These are phyloP conservation scores for Tetradesmus obliquus DNA, from an alignment of 139 green algal species.

Conservation along the genomic window DNA sequence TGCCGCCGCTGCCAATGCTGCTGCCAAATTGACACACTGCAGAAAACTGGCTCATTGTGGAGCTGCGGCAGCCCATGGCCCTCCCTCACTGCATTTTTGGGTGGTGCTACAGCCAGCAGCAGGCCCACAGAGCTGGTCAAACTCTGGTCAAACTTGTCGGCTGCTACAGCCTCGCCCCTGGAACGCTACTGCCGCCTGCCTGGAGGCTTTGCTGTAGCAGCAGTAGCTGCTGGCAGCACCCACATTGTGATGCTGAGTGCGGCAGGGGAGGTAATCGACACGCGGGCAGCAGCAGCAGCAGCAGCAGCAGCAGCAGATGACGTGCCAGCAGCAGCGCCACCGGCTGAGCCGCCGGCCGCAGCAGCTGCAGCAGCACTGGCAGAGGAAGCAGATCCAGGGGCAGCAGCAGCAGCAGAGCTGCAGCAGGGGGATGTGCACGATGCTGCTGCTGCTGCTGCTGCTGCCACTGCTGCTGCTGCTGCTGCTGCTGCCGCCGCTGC, in stretches of 20 bases:
- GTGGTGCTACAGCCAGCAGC: background rate
- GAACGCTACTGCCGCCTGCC: background rate
- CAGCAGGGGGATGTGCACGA: background rate
- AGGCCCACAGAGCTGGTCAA: background rate
- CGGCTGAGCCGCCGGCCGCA: background rate
- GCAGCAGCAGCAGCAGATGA: constrained; percentile 18
- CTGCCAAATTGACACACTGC: background rate
- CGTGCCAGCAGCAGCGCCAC: no score
- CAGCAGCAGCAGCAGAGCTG: background rate
- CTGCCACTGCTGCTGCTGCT: background rate
- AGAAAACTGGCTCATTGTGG: background rate
- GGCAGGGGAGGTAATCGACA: constrained; percentile 27
- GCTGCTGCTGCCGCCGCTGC: background rate
- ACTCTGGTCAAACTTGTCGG: constrained; percentile 22
- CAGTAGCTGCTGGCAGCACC: constrained; percentile 24
- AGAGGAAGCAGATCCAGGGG: background rate
- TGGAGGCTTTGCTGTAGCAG: background rate
- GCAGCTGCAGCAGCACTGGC: background rate
- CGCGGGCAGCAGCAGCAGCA: background rate
- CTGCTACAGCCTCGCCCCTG: background rate
- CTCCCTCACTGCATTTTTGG: background rate
- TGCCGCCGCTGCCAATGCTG: no score
- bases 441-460: constrained; percentile 13
- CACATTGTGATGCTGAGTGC: background rate
- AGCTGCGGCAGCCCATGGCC: constrained; percentile 1